A percentile compares a stretch with the other conserved stretches of the same genome.
Evolutionary conservation across 345 rosid species (phyloP).

Genomic region (Leavenworthia alabamica): DNA sequence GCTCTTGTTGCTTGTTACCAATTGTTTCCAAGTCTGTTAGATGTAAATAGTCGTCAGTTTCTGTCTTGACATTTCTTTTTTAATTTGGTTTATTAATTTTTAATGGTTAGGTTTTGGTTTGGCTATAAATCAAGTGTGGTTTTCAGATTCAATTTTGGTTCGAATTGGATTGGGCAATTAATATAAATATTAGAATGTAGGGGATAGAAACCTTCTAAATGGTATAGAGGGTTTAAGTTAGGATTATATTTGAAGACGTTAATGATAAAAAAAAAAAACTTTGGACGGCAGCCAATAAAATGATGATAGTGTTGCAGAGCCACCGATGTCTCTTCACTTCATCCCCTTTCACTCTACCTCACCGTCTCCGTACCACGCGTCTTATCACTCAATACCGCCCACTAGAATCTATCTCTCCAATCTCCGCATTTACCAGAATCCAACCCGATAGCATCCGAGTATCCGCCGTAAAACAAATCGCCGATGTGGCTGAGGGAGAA

Average conservation of each 20-base stretch:
- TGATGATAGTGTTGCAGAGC: constrained; percentile 43
- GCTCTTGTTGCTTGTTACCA: too few relatives aligned
- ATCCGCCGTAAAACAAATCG: constrained; percentile 27
- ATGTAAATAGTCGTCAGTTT: too few relatives aligned
- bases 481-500: constrained; percentile 23
- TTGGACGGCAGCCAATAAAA: constrained; percentile 10
- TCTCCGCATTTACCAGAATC: constrained; percentile 13
- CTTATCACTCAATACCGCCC: constrained; percentile 21
- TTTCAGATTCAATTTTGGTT: too few relatives aligned
- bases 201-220: background rate
- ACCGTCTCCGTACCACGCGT: constrained; percentile 17
- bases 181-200: too few relatives aligned
- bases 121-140: too few relatives aligned
- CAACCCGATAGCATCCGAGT: constrained; percentile 32
- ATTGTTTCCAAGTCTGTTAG: too few relatives aligned
- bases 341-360: constrained; percentile 22
- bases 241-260: constrained; percentile 25
- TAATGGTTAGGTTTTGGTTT: too few relatives aligned
- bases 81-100: too few relatives aligned
- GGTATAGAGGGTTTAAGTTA: background rate
- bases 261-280: constrained; percentile 3
- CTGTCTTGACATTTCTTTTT: too few relatives aligned
- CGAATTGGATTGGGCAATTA: too few relatives aligned
- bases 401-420: constrained; percentile 2
- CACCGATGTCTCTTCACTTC: constrained; percentile 29